Conservation (phyloP, 176 grass and related monocot genomes). For the Triticum turgidum region DNA sequence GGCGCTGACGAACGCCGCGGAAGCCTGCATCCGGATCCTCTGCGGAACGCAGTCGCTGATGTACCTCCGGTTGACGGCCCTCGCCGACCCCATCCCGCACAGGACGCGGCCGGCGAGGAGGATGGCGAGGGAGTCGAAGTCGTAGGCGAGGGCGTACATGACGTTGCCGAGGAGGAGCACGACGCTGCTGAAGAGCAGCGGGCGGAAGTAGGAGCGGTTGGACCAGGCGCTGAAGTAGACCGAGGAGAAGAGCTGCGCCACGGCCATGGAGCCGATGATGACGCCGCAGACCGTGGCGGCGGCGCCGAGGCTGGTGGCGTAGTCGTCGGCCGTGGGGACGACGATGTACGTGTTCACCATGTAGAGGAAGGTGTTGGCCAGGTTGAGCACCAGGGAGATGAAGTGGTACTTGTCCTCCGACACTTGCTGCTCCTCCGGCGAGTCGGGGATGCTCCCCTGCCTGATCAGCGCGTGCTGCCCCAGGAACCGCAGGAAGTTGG, state of each 20-base stretch:
- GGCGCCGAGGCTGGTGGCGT: constrained; percentile 14
- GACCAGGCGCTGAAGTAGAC: constrained; percentile 22
- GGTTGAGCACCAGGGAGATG: constrained; percentile 11
- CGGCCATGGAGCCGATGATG: constrained; percentile 18
- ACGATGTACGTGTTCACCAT: constrained; percentile 21
- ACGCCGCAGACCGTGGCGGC: constrained; percentile 14
- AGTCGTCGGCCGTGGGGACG: constrained; percentile 14
- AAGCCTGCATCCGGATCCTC: constrained; percentile 13
- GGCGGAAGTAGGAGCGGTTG: constrained; percentile 13
- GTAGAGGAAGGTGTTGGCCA: constrained; percentile 21
- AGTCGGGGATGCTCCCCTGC: neutral
- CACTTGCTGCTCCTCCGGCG: neutral
- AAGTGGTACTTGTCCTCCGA: constrained; percentile 3
- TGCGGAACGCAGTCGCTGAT: constrained; percentile 6
- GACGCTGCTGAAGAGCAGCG: constrained; percentile 3
- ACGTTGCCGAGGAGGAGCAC: constrained; percentile 1
- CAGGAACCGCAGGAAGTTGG: neutral
- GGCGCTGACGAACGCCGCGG: constrained; percentile 12
- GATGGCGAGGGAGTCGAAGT: neutral
- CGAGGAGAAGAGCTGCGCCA: neutral
- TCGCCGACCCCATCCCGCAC: constrained; percentile 3
- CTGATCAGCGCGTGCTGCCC: constrained; percentile 10
- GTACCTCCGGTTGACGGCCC: constrained; percentile 9
- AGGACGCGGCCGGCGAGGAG: neutral
- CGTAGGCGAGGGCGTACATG: constrained; percentile 13